Percentiles rank a stretch among this genome's conserved stretches.
These are phyloP conservation scores for Kodamaea plutei DNA, from an alignment of 1,139 yeast genomes.

Conservation along the genomic window DNA sequence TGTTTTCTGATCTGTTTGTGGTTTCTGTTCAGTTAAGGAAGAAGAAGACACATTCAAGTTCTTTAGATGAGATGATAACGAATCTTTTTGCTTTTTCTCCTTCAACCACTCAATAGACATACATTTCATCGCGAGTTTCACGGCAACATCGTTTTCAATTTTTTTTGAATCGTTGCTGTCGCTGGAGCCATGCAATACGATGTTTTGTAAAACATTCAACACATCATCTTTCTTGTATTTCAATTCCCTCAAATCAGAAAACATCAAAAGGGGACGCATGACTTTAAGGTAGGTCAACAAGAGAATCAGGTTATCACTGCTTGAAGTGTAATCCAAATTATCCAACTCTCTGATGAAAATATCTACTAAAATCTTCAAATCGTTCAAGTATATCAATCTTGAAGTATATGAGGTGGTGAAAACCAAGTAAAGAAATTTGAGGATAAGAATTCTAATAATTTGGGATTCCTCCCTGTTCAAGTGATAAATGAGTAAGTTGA, in stretches of 20 bases:
- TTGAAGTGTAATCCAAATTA: slow-evolving; percentile 47
- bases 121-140: slow-evolving; percentile 61
- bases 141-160: slow-evolving; percentile 35
- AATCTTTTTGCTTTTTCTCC: slow-evolving; percentile 1
- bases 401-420: slow-evolving; percentile 65
- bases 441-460: slow-evolving; percentile 69
- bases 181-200: slow-evolving; percentile 29
- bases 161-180: slow-evolving; percentile 11
- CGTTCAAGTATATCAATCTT: slow-evolving; percentile 76
- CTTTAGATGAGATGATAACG: background rate
- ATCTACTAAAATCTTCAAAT: slow-evolving; percentile 80
- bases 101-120: slow-evolving; percentile 55
- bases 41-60: slow-evolving; percentile 3
- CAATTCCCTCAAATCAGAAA: slow-evolving; percentile 54
- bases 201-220: slow-evolving; percentile 44
- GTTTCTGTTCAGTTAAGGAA: slow-evolving; percentile 3
- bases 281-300: slow-evolving; percentile 77
- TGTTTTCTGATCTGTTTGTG: slow-evolving; percentile 2
- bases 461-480: slow-evolving; percentile 76
- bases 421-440: slow-evolving; percentile 71
- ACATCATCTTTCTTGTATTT: slow-evolving; percentile 61
- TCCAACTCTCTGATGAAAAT: slow-evolving; percentile 76
- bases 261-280: slow-evolving; percentile 62
- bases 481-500: slow-evolving; percentile 44
- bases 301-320: slow-evolving; percentile 49